Percentiles rank a stretch among this genome's conserved stretches.
Evolutionary conservation across 768 basidiomycete species (phyloP).

Genomic region (Suillus tomentosus): DNA sequence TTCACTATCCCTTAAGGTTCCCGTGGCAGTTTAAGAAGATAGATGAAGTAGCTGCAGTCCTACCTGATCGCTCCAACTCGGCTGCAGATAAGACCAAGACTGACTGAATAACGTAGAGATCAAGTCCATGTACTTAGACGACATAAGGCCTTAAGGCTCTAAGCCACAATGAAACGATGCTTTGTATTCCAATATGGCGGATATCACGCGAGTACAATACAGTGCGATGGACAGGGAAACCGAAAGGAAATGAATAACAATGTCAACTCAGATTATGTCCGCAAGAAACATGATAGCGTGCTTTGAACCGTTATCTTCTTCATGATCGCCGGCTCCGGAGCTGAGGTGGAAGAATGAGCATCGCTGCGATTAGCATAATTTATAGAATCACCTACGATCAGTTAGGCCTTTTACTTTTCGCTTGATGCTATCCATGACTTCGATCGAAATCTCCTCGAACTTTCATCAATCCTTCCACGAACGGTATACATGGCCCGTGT

Average conservation of each 20-base stretch:
- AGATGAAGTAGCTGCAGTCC: constrained; percentile 74
- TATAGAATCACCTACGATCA: constrained; percentile 62
- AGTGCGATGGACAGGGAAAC: background rate
- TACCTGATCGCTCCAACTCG: constrained; percentile 68
- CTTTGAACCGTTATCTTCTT: constrained; percentile 83
- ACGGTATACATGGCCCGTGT: constrained; percentile 89
- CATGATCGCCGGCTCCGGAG: constrained; percentile 85
- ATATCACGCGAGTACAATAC: constrained; percentile 5
- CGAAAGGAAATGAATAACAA: background rate
- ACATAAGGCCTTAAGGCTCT: constrained; percentile 2
- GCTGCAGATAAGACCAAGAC: constrained; percentile 48
- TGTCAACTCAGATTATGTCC: constrained; percentile 29
- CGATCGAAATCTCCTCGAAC: constrained; percentile 88
- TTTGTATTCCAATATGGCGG: background rate
- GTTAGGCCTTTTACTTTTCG: constrained; percentile 83
- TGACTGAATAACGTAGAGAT: constrained; percentile 38
- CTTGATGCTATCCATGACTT: constrained; percentile 92
- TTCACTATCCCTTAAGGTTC: constrained; percentile 93
- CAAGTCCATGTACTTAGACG: constrained; percentile 15
- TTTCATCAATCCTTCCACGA: constrained; percentile 89
- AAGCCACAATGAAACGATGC: constrained; percentile 2
- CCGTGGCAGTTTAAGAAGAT: constrained; percentile 98
- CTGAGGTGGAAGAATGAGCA: constrained; percentile 42
- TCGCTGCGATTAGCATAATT: too few relatives aligned
- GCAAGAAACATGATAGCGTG: constrained; percentile 74